A percentile compares a stretch with the other conserved stretches of the same genome.
These are phyloP conservation scores for Botrytis porri DNA, from an alignment of 2,329 filamentous ascomycete genomes.

Conservation along the genomic window DNA sequence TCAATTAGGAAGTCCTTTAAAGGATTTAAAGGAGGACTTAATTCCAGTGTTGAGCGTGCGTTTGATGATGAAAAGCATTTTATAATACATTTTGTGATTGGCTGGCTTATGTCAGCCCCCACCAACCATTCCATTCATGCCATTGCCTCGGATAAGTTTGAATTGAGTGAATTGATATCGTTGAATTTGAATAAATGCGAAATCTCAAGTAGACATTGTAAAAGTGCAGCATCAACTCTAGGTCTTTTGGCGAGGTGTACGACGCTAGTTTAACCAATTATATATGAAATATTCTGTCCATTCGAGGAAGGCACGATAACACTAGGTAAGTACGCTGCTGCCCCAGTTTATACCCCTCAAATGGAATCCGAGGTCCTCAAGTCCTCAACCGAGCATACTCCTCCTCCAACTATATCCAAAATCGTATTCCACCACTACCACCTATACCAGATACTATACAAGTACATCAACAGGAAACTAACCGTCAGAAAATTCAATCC, in stretches of 20 bases:
- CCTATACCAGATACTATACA: neutral
- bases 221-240: neutral
- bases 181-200: neutral
- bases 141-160: neutral
- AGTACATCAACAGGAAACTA: neutral
- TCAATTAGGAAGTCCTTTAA: too few species aligned
- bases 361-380: neutral
- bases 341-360: neutral
- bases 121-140: neutral
- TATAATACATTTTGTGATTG: too few species aligned
- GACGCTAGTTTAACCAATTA: neutral
- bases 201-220: neutral
- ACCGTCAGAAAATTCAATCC: neutral
- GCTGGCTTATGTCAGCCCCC: neutral
- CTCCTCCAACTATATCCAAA: neutral
- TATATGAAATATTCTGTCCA: neutral
- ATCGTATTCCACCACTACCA: neutral
- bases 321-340: neutral
- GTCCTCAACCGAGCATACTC: neutral
- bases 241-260: neutral
- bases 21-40: too few species aligned
- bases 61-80: too few species aligned
- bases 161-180: neutral
- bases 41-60: too few species aligned
- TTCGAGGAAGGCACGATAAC: neutral